A percentile compares a stretch with the other conserved stretches of the same genome.
phyloP scores from a whole-genome alignment of 1,139 yeast species.

The Pneumocystis jirovecii region DNA sequence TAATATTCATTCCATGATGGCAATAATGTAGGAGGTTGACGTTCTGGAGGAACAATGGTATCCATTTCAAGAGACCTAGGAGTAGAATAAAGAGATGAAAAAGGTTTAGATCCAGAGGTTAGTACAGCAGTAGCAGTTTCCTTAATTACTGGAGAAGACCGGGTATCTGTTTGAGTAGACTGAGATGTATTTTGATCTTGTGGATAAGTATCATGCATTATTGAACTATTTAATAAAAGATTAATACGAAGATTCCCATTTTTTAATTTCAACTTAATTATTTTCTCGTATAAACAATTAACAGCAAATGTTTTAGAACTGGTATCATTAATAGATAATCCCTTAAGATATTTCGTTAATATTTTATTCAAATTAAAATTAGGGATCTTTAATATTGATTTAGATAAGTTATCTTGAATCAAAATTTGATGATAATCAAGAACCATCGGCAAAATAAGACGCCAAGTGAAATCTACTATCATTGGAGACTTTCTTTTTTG shows the following conservation, averaged over 20 bases:
- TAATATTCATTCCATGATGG: constrained; percentile 21
- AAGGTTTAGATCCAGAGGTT: background rate
- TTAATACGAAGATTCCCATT: background rate
- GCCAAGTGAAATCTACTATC: background rate
- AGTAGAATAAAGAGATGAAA: background rate
- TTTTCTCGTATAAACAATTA: background rate
- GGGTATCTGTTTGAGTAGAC: background rate
- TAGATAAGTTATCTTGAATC: background rate
- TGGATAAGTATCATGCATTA: background rate
- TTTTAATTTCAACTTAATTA: background rate
- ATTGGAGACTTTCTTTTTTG: background rate
- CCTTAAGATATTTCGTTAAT: background rate
- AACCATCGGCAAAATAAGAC: background rate
- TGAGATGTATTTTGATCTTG: background rate
- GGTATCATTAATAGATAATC: background rate
- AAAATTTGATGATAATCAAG: background rate
- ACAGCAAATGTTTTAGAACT: background rate
- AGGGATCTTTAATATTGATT: background rate
- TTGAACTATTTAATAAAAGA: background rate
- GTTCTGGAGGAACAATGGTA: constrained; percentile 25
- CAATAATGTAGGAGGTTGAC: constrained; percentile 26
- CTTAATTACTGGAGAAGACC: background rate
- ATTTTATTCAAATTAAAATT: background rate
- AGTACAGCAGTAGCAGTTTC: background rate
- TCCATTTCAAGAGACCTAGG: constrained; percentile 36